A percentile compares a stretch with the other conserved stretches of the same genome.
phyloP scores from a whole-genome alignment of 2,329 filamentous ascomycete species.

The Monilinia fructigena region DNA sequence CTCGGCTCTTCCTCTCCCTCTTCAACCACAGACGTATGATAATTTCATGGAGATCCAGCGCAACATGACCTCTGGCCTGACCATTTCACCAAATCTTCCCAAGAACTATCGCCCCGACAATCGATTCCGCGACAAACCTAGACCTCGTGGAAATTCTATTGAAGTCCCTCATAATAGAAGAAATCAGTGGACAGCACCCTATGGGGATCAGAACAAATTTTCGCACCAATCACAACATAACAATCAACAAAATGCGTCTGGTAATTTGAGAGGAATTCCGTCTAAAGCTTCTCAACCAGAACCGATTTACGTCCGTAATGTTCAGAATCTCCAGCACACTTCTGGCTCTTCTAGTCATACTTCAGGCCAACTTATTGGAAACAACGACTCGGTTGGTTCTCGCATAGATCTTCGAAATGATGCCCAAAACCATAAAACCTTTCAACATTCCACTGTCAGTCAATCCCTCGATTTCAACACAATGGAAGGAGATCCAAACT shows the following conservation, averaged over 20 bases:
- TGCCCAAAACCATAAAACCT: neutral
- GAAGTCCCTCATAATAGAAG: neutral
- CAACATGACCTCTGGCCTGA: neutral
- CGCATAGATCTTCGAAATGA: slow-evolving; percentile 20
- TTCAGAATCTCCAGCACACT: neutral
- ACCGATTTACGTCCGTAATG: slow-evolving; percentile 24
- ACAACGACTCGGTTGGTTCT: neutral
- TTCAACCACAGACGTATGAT: slow-evolving; percentile 6
- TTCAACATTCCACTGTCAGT: neutral
- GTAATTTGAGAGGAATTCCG: slow-evolving; percentile 11
- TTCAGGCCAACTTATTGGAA: neutral
- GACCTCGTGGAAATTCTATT: neutral
- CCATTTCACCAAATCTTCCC: neutral
- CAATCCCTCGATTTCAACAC: neutral
- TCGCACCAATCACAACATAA: neutral
- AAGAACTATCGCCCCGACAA: slow-evolving; percentile 6
- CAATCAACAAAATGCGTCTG: neutral
- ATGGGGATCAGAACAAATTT: neutral
- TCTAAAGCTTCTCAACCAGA: neutral
- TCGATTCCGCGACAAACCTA: neutral
- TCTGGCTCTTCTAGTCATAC: neutral
- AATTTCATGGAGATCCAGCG: slow-evolving; percentile 8
- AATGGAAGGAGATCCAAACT: slow-evolving; percentile 17
- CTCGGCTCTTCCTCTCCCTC: neutral
- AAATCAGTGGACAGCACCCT: neutral